Base-by-base conservation (phyloP, 2,329 filamentous ascomycete species). In the Pestalotiopsis sp. region DNA sequence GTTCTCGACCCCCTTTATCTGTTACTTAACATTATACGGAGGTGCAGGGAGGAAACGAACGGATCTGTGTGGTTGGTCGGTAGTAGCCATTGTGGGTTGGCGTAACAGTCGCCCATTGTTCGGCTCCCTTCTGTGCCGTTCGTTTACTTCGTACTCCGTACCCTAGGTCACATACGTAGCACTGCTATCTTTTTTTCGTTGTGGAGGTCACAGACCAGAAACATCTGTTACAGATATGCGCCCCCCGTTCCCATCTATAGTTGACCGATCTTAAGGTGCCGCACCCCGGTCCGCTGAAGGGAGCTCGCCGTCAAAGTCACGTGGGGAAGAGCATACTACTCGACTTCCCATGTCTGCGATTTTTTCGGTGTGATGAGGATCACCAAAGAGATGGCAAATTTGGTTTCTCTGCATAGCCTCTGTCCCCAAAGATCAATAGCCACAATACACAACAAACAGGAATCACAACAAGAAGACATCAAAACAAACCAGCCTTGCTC, bases 151-250 rank as follows among this genome's bases (percentile, higher is more conserved):
- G 17, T 52, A 9, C 45, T 52, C 31, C 31, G 31, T 36, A 36
- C 31, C 31, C 7, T 36, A 36, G 31, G 31, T 36, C 31, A 36
- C 31, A 36, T 36, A 36, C 31, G 31, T 36, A 36, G 31, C 31
- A 36, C 31, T 36, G 31, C 31, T 36, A 36, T 36, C 7, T 36
- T 36, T 36, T n/a, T n/a, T 52, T 20, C 7, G 31, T 49, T 23
- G 41, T 36, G 63, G 25, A 56, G 63, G 63, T 58, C 23, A 57
- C 49, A 39, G 20, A 23, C 13, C 49, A 31, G 63, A 66, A 66
- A 66, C 49, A 57, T 49, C 31, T 66, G 63, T 56, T 58, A 66
- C 63, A 66, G 49, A 39, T 23, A 56, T 17, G 14, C 17, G 45
- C 14, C 45, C 45, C 45, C 45, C 45, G 14, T n/a, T 52, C 63